Evolutionary conservation across 1,284 basidiomycete genomes (phyloP).

Genomic region (Sanghuangporus weigelae): DNA sequence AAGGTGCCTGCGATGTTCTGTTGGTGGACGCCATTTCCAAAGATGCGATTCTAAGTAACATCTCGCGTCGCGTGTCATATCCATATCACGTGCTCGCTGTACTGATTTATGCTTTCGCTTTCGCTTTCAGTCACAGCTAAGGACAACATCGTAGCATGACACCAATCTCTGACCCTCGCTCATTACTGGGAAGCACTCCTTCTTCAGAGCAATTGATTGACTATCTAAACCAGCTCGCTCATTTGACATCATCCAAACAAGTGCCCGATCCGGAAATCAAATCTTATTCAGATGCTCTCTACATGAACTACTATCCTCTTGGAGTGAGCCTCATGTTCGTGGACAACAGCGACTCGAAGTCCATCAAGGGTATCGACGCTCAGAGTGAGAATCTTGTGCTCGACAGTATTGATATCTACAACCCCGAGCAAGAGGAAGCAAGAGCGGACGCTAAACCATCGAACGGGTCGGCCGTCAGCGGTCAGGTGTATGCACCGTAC

Average conservation of each 20-base stretch:
- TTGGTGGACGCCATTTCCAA: not conserved
- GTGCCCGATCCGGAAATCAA: conserved; percentile 56
- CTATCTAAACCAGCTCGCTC: conserved; percentile 39
- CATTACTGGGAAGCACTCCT: conserved; percentile 35
- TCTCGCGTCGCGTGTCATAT: not conserved
- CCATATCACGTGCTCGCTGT: not conserved
- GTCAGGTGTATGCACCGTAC: conserved; percentile 49
- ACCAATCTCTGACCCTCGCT: conserved; percentile 6
- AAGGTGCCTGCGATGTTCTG: not conserved
- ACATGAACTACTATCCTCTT: conserved; percentile 75
- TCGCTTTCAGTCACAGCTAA: not conserved
- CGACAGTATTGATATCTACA: conserved; percentile 80
- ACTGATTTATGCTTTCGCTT: not conserved
- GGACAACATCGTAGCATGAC: not conserved
- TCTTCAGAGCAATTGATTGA: conserved; percentile 38
- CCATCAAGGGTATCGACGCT: conserved; percentile 38
- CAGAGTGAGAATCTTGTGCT: conserved; percentile 46
- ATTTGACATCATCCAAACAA: conserved; percentile 20
- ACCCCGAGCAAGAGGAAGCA: conserved; percentile 32
- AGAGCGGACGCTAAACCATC: conserved; percentile 24
- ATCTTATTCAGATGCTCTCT: conserved; percentile 75
- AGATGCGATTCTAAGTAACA: not conserved
- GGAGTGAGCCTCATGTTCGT: conserved; percentile 76
- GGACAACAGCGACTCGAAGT: conserved; percentile 56
- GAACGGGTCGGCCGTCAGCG: conserved; percentile 31